Evolutionary conservation across 352 stramenopile genomes (phyloP), one percentile per base, ranked within the genome.

Genomic region (Phytopythium helicoides): DNA sequence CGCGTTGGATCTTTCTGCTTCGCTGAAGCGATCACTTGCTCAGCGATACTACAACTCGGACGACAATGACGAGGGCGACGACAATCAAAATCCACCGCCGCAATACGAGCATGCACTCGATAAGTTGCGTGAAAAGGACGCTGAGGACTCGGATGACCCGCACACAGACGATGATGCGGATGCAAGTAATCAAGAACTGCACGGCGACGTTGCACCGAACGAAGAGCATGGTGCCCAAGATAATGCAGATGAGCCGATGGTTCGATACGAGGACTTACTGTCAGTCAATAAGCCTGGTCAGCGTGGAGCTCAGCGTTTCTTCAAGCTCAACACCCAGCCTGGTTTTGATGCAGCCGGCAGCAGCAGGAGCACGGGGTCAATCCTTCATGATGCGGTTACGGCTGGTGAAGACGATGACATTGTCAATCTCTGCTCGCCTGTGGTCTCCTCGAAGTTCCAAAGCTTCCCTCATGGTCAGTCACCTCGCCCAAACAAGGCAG

Each of bases 261-360:
- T 76, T 44, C 52, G 49, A 8, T 81, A 80, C 52, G 68, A 85
- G 31, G 49, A 53, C 36, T 65, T 71, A 38, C 48, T 66, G 23
- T 65, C 51, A 3, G 25, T 74, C n/a, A 35, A 44, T 31, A 57
- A 68, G 42, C 33, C 53, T 8, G 60, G 59, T 22, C 52, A 56
- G 21, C 39, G 48, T 54, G 23, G 25, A 51, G 0, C 47, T 44
- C 10, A 34, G 38, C n/a, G 12, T 15, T 37, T n/a, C 38, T 23
- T 46, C 23, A 40, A 33, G 28, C 28, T 11, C 3, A 37, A 37
- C 34, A 3, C 19, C 25, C 40, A 28, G 12, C 14, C 34, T 26
- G 31, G 21, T n/a, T 15, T 12, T 2, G 18, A 21, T 15, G 37
- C 28, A 26, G 47, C 15, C 14, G 37, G 15, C 28, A 33, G 28